Evolutionary conservation across 2,329 filamentous ascomycete genomes (phyloP), one percentile per base, ranked within the genome.

Genomic region (Zymoseptoria brevis): DNA sequence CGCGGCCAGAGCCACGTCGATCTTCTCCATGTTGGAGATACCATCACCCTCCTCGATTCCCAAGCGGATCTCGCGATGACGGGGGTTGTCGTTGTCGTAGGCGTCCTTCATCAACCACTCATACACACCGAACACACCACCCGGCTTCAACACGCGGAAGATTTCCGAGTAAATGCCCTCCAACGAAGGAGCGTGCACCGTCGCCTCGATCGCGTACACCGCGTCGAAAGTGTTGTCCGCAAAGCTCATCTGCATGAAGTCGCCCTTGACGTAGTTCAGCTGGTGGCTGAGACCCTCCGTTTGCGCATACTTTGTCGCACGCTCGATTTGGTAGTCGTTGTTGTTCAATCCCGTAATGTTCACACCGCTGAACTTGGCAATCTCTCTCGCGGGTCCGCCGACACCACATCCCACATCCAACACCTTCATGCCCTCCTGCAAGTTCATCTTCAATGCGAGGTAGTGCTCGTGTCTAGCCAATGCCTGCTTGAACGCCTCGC

Each of bases 221-320:
- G 90, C 91, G 69, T 97, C 94, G 75, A 97, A 97, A 19, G 81
- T 84, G 81, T 95, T 90, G 72, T 94, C 89, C 53, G 89, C 87
- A 80, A 97, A 97, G 21, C 86, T 86, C 90, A 97, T 96, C 86
- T 96, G 90, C 93, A 97, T 97, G 75, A 99, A 99, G 72, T 97
- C 93, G 56, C 92, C 93, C 83, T 97, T 96, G 72, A 90, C 87
- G 70, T 90, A 97, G 64, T 82, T 82, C 66, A 96, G 79, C 79
- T 96, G 90, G 71, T 89, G 76, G 1, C 87, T 82, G 56, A 97
- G 80, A 55, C 87, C 87, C 77, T 96, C 90, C 76, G 90, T 90
- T 62, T 82, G 77, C 2, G 92, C 90, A 73, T 96, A 96, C 57
- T 82, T 80, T 13, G 86, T 91, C n/a, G 92, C 93, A 66, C 94